Base-by-base conservation (phyloP, 306 rosid species). In the Corylus avellana region DNA sequence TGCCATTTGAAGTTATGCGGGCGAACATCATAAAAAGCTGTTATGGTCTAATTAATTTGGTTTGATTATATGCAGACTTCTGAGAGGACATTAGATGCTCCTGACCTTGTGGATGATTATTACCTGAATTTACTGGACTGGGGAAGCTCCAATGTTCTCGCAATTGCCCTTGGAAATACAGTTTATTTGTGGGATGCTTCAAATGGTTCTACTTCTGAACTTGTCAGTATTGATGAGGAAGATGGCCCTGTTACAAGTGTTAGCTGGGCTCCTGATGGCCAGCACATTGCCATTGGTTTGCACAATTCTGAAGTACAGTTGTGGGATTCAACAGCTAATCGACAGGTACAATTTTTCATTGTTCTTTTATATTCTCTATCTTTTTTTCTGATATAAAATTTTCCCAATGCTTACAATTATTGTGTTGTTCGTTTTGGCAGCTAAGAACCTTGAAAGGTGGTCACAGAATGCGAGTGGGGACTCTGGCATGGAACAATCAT, bases 261-360 rank as follows among this genome's bases (percentile, higher is more conserved):
- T 14, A 79, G 82, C 61, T 92, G 97, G 97, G 94, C 97, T 8
- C 90, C 96, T 13, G 92, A 92, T 84, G 97, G 97, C 9, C 86
- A 87, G 18, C 92, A 88, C 76, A 55, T 93, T 29, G 97, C 94
- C 13, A 22, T 92, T 81, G 96, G 94, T 62, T 84, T 92, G 62
- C 87, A 91, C 88, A 91, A 85, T 47, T 91, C 94, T 18, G 86
- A 75, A 75, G 94, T 93, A 35, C 97, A 93, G 83, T 72, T 93
- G 0, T 93, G 97, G 97, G 97, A 93, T 80, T 87, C 91, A 7
- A 32, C 80, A 12, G n/a, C 90, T 37, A 39, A 56, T 10, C 75
- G 77, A 73, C 87, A 86, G 91, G 97, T 92, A 47, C 50, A 14
- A 0, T 73, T 56, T 16, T 13, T 17, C 5, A 1, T 73, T 16